Evolutionary conservation across 208 protist genomes (phyloP).

Genomic region (Leishmania tropica): DNA sequence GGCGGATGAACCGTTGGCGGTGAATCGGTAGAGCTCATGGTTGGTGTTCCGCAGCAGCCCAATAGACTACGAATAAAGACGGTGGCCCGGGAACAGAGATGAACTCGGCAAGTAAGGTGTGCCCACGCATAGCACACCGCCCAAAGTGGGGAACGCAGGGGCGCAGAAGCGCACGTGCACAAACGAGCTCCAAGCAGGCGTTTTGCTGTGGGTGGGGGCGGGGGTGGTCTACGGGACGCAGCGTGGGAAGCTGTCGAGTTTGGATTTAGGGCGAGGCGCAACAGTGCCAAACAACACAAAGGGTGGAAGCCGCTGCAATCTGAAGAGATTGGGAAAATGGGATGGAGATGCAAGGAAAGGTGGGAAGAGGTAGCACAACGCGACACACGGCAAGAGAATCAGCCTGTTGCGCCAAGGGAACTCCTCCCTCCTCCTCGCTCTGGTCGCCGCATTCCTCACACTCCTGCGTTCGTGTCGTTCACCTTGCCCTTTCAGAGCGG

Average conservation of each 20-base stretch:
- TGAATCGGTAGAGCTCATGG: conserved; percentile 8
- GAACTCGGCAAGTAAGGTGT: neutral
- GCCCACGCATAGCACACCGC: neutral
- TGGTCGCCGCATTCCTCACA: neutral
- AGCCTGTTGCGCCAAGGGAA: neutral
- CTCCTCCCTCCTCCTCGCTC: neutral
- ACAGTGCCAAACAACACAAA: neutral
- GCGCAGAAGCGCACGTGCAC: neutral
- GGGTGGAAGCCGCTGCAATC: neutral
- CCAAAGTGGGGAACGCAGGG: neutral
- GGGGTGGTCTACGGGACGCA: neutral
- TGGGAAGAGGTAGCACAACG: neutral
- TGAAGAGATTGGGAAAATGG: neutral
- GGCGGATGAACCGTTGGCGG: conserved; percentile 38
- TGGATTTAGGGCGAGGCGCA: neutral
- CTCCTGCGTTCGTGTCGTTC: neutral
- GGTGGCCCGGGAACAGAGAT: neutral
- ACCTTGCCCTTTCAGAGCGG: neutral
- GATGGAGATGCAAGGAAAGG: neutral
- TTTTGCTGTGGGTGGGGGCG: neutral
- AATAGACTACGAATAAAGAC: neutral
- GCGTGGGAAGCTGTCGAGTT: neutral
- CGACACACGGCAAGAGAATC: neutral
- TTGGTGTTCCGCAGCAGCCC: neutral
- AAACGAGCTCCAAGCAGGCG: neutral